phyloP scores from a whole-genome alignment of 1,284 basidiomycete genomes.

The Tilletia caries region DNA sequence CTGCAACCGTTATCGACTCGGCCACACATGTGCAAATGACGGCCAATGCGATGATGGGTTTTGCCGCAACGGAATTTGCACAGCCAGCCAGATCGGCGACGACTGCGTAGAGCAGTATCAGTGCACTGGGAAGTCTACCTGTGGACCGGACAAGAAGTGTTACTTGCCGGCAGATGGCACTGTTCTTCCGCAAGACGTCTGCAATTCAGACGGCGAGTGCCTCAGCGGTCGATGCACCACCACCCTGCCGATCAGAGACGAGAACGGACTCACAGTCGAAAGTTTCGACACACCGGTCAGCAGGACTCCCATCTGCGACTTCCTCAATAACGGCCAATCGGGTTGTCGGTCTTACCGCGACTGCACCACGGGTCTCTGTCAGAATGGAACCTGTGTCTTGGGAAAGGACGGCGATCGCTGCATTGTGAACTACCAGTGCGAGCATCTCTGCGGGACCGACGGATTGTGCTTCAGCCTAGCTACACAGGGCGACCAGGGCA shows the following conservation, averaged over 20 bases:
- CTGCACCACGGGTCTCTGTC: not conserved
- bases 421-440: not conserved
- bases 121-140: not conserved
- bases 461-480: not conserved
- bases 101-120: not conserved
- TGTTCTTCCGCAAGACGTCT: not conserved
- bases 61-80: not conserved
- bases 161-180: not conserved
- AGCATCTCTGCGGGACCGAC: not conserved
- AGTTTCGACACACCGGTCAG: not conserved
- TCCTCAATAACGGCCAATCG: not conserved
- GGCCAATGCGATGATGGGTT: too few species aligned
- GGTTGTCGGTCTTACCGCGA: not conserved
- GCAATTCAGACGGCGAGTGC: not conserved
- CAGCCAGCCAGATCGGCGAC: not conserved
- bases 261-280: not conserved
- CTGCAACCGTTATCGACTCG: not conserved
- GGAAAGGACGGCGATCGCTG: slow-evolving; percentile 1
- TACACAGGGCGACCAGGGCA: not conserved
- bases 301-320: not conserved
- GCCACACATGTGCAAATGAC: not conserved
- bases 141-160: not conserved
- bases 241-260: not conserved
- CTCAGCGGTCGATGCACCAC: not conserved
- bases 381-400: not conserved